Base-by-base conservation (phyloP, 2,329 filamentous ascomycete genomes). In the Claviceps capensis region DNA sequence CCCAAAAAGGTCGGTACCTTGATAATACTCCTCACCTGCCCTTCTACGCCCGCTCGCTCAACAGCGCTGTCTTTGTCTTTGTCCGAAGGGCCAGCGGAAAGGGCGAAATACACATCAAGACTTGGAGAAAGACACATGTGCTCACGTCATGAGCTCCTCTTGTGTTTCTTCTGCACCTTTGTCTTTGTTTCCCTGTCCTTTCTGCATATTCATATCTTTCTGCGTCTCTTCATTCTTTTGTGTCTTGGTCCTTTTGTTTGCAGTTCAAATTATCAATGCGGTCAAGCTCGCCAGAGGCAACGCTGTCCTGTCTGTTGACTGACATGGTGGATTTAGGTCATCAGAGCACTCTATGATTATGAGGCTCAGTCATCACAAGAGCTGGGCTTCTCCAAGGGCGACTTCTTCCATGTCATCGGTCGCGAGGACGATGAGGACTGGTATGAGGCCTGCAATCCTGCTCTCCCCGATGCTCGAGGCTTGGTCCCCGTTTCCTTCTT, bases 361-460 rank as follows among this genome's bases (percentile, higher is more conserved):
- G 79, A 85, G 63, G 86, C 89, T 54, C 79, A 85, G 62, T 81
- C 82, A 54, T 71, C 72, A 50, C 85, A 91, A 66, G 84, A 95
- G 72, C 76, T 98, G 62, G 85, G 86, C 65, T 98, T 98, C 70
- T 88, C 84, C 58, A 86, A 88, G 65, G 93, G 93, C 63, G 93
- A 98, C 68, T 98, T 97, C 69, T 93, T 98, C 67, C 91, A 97
- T 73, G 93, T 98, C 58, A 91, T 97, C 67, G 88, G 87, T 62
- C 85, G 91, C 67, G 93, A 97, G 72, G 85, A 96, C 74, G 91
- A 97, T 66, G 72, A 75, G 42, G 88, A 96, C 66, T 98, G 93
- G 91, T 98, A 96, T 76, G 93, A 97, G 71, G 93, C 91, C 52
- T 97, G 89, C 76, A 98, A 98, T 66, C 93, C 93, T 55, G 80